phyloP scores from a whole-genome alignment of 495 filamentous ascomycete species.

The Pseudevernia furfuracea region DNA sequence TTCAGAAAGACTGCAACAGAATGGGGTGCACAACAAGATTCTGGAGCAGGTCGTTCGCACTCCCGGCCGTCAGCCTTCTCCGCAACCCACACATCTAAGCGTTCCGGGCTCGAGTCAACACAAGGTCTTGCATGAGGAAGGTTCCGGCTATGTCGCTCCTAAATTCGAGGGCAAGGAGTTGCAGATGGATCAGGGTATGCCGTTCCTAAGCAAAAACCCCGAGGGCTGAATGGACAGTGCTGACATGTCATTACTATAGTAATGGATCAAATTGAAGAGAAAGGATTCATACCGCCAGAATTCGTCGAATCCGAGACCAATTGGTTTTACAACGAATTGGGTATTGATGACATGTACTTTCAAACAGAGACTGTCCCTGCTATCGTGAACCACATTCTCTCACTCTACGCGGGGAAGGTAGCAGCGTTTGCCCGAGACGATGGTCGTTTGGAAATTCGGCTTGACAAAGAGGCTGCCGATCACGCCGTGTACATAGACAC shows the following conservation, averaged over 20 bases:
- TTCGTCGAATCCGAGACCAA: slow-evolving; percentile 77
- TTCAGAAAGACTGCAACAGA: slow-evolving; percentile 16
- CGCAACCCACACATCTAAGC: slow-evolving; percentile 82
- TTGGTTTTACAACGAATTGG: slow-evolving; percentile 97
- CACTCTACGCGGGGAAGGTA: slow-evolving; percentile 93
- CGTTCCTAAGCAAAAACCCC: background rate
- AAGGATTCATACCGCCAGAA: slow-evolving; percentile 76
- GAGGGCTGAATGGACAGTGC: background rate
- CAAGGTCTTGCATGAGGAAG: slow-evolving; percentile 72
- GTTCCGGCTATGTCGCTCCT: slow-evolving; percentile 91
- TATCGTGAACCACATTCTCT: slow-evolving; percentile 89
- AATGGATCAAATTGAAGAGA: slow-evolving; percentile 66
- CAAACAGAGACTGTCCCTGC: slow-evolving; percentile 80
- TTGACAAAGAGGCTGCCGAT: slow-evolving; percentile 91
- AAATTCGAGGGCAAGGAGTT: slow-evolving; percentile 90
- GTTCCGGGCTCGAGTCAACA: slow-evolving; percentile 56
- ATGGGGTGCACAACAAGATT: slow-evolving; percentile 48
- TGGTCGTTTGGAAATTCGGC: slow-evolving; percentile 82
- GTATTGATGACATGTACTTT: slow-evolving; percentile 99
- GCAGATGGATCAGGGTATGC: slow-evolving; percentile 83
- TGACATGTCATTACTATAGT: slow-evolving; percentile 36
- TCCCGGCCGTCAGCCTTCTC: slow-evolving; percentile 65
- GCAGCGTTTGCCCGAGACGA: slow-evolving; percentile 91
- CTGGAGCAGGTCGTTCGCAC: slow-evolving; percentile 54
- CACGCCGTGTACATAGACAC: slow-evolving; percentile 99